Percentiles rank a stretch among this genome's conserved stretches.
Evolutionary conservation across 495 filamentous ascomycete species (phyloP).

Genomic region (Podospora conica): DNA sequence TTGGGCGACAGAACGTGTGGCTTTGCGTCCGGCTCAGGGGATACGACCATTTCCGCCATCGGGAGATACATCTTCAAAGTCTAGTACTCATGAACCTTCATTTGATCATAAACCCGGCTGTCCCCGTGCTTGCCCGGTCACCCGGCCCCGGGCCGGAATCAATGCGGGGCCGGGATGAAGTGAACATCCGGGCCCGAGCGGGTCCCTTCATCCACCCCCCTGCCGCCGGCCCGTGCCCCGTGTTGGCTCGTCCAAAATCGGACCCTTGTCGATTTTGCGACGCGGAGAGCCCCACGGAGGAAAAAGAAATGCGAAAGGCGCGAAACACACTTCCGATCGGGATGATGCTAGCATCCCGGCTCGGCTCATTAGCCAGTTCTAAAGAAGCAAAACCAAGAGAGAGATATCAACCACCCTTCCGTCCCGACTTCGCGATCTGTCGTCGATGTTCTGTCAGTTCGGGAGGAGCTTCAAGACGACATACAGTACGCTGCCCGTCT

Average conservation of each 20-base stretch:
- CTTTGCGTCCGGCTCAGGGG: not conserved
- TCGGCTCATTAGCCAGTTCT: not conserved
- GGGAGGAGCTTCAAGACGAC: not conserved
- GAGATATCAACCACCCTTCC: not conserved
- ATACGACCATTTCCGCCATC: not conserved
- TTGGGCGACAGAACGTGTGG: not conserved
- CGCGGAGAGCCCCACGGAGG: not conserved
- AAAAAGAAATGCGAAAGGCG: not conserved
- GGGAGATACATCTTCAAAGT: not conserved
- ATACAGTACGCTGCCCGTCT: not conserved
- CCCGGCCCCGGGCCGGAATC: not conserved
- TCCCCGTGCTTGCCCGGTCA: not conserved
- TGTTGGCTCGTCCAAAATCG: not conserved
- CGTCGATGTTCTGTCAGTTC: not conserved
- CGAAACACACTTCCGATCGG: not conserved
- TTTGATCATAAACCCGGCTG: not conserved
- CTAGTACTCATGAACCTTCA: not conserved
- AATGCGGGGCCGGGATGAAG: not conserved
- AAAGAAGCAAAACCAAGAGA: not conserved
- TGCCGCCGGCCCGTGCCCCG: not conserved
- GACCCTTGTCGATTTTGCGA: not conserved
- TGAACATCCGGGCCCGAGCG: not conserved
- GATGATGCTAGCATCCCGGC: constrained; percentile 4
- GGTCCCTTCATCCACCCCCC: not conserved
- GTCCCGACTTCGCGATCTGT: not conserved